Evolutionary conservation across 1,284 basidiomycete species (phyloP), one percentile per base, ranked within the genome.

Genomic region (Malassezia vespertilionis): DNA sequence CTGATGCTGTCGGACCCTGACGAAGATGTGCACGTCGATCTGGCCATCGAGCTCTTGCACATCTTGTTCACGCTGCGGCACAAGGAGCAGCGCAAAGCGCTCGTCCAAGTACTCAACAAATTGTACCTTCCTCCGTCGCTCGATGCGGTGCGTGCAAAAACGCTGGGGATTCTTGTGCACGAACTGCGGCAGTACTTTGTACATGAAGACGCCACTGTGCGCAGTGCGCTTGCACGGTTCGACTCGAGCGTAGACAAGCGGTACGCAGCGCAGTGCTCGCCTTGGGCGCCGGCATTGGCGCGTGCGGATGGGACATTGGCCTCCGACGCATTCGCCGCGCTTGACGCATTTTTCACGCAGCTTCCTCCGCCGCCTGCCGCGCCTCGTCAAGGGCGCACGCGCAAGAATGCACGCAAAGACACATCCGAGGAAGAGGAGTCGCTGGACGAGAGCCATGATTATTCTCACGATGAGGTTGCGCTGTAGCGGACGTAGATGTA

Each of bases 41-140:
- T 95, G 2, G 86, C 82, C 4, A 73, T 79, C 34, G 81, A 84
- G 40, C 77, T 95, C 30, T 72, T 90, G 36, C 79, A 79, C 60
- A 76, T 64, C 18, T 64, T 78, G 10, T 72, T 75, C 52, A 57
- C 74, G 2, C 12, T 35, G 23, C n/a, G n/a, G n/a, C 31, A 33
- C 7, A 40, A 35, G 4, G 84, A 86, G 11, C 79, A 83, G 53
- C 80, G 83, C 61, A 93, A 91, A 69, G 76, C 80, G 1, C 72
- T 91, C 12, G 83, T 81, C 48, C 83, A 88, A 47, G 75, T 86
- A 31, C 76, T 96, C 2, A 76, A 77, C 32, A 86, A 90, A 62
- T 74, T 96, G 2, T 76, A 83, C 60, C 73, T 93, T 11, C 82
- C 83, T 0, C 78, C 81, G 2, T 42, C 79, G 18, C 73, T 82